A percentile compares a stretch with the other conserved stretches of the same genome.
These are phyloP conservation scores for Acorus calamus DNA, from an alignment of 106 monocot species.

Conservation along the genomic window DNA sequence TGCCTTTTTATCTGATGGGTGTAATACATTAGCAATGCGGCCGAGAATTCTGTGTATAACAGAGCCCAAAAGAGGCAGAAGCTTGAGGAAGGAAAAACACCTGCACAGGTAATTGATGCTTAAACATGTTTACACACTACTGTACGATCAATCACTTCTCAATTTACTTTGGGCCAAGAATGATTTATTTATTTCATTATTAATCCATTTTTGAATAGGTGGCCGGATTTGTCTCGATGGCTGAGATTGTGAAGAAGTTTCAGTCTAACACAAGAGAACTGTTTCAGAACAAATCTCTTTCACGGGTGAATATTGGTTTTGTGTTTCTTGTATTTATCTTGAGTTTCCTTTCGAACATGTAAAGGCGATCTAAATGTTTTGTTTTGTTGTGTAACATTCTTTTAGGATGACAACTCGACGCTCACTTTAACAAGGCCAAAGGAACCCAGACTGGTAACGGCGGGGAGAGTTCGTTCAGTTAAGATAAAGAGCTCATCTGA, in stretches of 20 bases:
- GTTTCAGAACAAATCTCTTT: slow-evolving; percentile 23
- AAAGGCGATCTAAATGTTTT: too few species aligned
- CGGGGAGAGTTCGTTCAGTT: slow-evolving; percentile 66
- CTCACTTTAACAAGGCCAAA: slow-evolving; percentile 88
- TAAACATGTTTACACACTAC: neutral
- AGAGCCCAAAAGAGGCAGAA: slow-evolving; percentile 87
- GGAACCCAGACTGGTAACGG: slow-evolving; percentile 65
- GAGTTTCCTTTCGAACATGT: too few species aligned
- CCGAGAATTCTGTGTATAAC: slow-evolving; percentile 69
- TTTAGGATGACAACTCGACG: slow-evolving; percentile 57
- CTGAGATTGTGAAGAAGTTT: slow-evolving; percentile 72
- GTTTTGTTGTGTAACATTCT: neutral
- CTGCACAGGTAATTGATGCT: slow-evolving; percentile 33
- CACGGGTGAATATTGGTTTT: slow-evolving; percentile 28
- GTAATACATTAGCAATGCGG: slow-evolving; percentile 15
- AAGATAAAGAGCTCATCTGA: slow-evolving; percentile 81
- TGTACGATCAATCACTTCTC: neutral
- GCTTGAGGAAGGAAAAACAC: slow-evolving; percentile 46
- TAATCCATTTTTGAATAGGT: slow-evolving; percentile 21
- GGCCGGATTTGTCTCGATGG: slow-evolving; percentile 40
- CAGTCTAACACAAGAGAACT: slow-evolving; percentile 64
- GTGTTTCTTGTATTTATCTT: neutral
- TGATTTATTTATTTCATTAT: too few species aligned
- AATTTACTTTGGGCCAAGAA: slow-evolving; percentile 1
- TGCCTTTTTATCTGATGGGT: neutral